phyloP scores from a whole-genome alignment of 2,329 filamentous ascomycete species.

The Tolypocladium amazonense region DNA sequence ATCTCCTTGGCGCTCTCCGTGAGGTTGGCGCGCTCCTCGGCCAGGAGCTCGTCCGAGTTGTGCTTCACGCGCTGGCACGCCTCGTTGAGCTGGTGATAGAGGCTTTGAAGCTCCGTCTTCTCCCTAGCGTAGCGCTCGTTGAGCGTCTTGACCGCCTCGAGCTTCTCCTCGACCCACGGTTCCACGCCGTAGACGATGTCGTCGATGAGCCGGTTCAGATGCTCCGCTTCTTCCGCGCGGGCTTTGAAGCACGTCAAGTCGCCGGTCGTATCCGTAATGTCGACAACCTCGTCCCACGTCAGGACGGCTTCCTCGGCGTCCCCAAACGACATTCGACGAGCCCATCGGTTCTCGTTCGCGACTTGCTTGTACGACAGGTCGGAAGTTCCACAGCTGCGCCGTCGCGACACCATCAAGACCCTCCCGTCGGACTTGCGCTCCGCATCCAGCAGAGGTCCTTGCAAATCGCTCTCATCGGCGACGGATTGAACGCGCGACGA shows the following conservation, averaged over 20 bases:
- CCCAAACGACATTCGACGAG: slow-evolving; percentile 65
- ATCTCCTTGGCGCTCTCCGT: slow-evolving; percentile 67
- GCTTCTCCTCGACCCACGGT: slow-evolving; percentile 50
- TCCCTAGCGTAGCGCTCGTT: slow-evolving; percentile 53
- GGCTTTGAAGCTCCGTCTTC: slow-evolving; percentile 50
- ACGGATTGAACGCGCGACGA: slow-evolving; percentile 49
- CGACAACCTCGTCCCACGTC: slow-evolving; percentile 48
- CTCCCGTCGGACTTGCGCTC: slow-evolving; percentile 32
- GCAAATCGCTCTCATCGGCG: slow-evolving; percentile 48
- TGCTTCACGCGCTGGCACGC: slow-evolving; percentile 58
- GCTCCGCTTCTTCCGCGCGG: slow-evolving; percentile 42
- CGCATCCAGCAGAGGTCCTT: slow-evolving; percentile 38
- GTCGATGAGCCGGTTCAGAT: slow-evolving; percentile 42
- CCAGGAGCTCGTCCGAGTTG: slow-evolving; percentile 56
- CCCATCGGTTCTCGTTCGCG: slow-evolving; percentile 52
- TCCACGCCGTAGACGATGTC: slow-evolving; percentile 40
- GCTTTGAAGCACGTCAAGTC: slow-evolving; percentile 18
- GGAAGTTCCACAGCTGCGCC: slow-evolving; percentile 42
- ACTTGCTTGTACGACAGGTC: slow-evolving; percentile 16
- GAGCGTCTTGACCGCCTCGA: slow-evolving; percentile 46
- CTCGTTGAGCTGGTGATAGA: slow-evolving; percentile 62
- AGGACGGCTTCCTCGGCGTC: slow-evolving; percentile 66
- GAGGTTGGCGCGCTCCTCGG: slow-evolving; percentile 56
- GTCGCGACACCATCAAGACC: slow-evolving; percentile 46
- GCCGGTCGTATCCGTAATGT: slow-evolving; percentile 21